phyloP scores from a whole-genome alignment of 2,329 filamentous ascomycete species.

The Ophiostoma tasmaniense region DNA sequence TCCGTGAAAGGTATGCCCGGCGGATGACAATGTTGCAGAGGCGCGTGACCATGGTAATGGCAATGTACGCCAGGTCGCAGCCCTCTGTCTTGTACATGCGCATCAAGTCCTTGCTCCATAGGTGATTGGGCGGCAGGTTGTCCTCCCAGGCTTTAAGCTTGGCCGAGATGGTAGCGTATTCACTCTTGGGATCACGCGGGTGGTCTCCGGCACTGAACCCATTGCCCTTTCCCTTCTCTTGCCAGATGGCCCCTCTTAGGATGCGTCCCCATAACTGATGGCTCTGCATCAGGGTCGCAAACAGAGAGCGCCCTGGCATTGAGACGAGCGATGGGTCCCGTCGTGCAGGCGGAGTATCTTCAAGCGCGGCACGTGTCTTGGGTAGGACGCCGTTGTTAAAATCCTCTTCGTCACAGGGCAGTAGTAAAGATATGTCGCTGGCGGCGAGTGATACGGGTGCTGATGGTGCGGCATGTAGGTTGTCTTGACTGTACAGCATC shows the following conservation, averaged over 20 bases:
- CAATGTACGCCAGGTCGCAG: slow-evolving; percentile 46
- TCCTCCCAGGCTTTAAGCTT: slow-evolving; percentile 42
- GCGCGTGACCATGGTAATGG: slow-evolving; percentile 46
- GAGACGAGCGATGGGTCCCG: slow-evolving; percentile 37
- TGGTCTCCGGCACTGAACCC: slow-evolving; percentile 21
- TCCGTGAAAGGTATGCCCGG: slow-evolving; percentile 44
- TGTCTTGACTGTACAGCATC: slow-evolving; percentile 53
- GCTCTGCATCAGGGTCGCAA: slow-evolving; percentile 47
- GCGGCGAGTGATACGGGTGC: slow-evolving; percentile 44
- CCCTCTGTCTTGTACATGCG: slow-evolving; percentile 39
- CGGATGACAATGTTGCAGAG: slow-evolving; percentile 50
- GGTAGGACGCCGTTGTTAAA: slow-evolving; percentile 43
- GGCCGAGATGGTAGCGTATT: slow-evolving; percentile 37
- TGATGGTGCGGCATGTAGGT: slow-evolving; percentile 44
- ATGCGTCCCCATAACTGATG: slow-evolving; percentile 48
- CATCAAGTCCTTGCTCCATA: slow-evolving; percentile 37
- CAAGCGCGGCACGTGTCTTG: slow-evolving; percentile 42
- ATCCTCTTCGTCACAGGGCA: slow-evolving; percentile 45
- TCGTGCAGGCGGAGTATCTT: slow-evolving; percentile 43
- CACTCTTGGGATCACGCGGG: slow-evolving; percentile 41
- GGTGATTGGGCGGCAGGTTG: slow-evolving; percentile 39
- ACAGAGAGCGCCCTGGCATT: slow-evolving; percentile 41
- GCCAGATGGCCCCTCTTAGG: slow-evolving; percentile 39
- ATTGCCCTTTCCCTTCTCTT: slow-evolving; percentile 28
- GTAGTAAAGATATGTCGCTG: slow-evolving; percentile 45